Evolutionary conservation across 1,284 basidiomycete genomes (phyloP).

Genomic region (Leccinum fallax): DNA sequence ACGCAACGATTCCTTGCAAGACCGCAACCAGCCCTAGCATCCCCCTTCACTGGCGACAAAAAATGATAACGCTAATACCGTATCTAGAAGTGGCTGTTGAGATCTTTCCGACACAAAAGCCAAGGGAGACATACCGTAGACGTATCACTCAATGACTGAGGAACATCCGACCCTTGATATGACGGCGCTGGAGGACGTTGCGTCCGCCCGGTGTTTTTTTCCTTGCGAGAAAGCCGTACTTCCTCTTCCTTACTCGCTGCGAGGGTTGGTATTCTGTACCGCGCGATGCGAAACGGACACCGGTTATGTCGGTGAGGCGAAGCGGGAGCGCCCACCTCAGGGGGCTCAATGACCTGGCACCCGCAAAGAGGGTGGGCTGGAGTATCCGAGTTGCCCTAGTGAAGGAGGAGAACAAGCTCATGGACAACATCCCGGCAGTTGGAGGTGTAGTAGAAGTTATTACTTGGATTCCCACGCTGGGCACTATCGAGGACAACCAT

Average conservation of each 20-base stretch:
- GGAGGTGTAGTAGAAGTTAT: not conserved
- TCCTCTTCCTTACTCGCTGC: conserved; percentile 37
- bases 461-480: conserved; percentile 24
- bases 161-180: conserved; percentile 42
- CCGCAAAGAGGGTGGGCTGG: conserved; percentile 18
- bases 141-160: conserved; percentile 45
- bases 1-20: not conserved
- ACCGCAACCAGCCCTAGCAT: not conserved
- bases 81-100: not conserved
- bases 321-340: conserved; percentile 28
- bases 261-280: conserved; percentile 39
- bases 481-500: not conserved
- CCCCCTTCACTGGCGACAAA: not conserved
- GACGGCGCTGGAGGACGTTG: conserved; percentile 41
- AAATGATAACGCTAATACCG: not conserved
- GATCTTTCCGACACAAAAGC: not conserved
- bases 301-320: conserved; percentile 21
- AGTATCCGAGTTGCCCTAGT: conserved; percentile 29
- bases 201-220: conserved; percentile 36
- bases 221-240: conserved; percentile 35
- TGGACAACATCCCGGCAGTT: conserved; percentile 20
- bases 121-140: conserved; percentile 16
- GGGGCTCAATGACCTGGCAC: conserved; percentile 19
- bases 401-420: conserved; percentile 25
- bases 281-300: conserved; percentile 39